Percentiles rank a stretch among this genome's conserved stretches.
Evolutionary conservation across 305 asterid species (phyloP).

Genomic region (Solanum chacoense): DNA sequence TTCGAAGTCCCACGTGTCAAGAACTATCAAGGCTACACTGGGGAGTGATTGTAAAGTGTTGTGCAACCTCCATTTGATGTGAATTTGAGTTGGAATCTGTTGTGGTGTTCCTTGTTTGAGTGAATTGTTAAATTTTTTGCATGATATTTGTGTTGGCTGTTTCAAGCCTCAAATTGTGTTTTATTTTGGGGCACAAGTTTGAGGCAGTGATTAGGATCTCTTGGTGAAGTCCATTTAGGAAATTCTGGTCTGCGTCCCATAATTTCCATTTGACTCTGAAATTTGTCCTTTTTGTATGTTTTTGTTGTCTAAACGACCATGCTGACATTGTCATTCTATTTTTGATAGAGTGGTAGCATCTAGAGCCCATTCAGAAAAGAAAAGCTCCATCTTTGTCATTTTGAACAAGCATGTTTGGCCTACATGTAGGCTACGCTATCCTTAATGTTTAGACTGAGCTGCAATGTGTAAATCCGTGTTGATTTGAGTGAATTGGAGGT

Average conservation of each 20-base stretch:
- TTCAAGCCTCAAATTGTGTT: background rate
- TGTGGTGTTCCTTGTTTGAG: background rate
- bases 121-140: background rate
- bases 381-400: background rate
- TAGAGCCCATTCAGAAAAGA: rapidly evolving
- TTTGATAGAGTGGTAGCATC: too few species aligned
- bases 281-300: too few species aligned
- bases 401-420: background rate
- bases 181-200: background rate
- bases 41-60: background rate
- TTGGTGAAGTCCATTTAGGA: background rate
- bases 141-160: background rate
- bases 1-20: background rate
- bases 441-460: background rate
- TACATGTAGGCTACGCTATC: background rate
- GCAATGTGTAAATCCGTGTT: background rate
- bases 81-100: background rate
- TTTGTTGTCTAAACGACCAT: background rate
- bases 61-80: background rate
- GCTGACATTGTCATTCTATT: too few species aligned
- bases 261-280: background rate
- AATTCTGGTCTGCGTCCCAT: background rate
- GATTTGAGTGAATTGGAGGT: background rate
- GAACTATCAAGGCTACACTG: background rate
- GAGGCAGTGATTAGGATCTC: background rate